Evolutionary conservation across 2,329 filamentous ascomycete species (phyloP).

Genomic region (Colletotrichum sublineola): DNA sequence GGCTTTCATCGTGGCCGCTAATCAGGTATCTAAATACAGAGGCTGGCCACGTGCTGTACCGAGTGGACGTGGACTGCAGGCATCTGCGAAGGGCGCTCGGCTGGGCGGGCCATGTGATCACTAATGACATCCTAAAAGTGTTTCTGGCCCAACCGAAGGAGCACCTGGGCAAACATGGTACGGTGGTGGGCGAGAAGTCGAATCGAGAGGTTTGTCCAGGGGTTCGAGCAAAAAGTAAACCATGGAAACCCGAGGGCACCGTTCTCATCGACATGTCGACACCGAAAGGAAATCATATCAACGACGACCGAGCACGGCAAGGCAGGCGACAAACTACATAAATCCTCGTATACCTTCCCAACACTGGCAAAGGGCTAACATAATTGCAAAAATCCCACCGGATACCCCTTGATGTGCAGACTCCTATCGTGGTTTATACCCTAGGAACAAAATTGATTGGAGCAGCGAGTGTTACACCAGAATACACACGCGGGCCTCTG

Average conservation of each 20-base stretch:
- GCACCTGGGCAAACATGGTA: not conserved
- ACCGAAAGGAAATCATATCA: not conserved
- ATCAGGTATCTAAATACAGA: not conserved
- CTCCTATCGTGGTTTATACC: not conserved
- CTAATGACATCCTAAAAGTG: not conserved
- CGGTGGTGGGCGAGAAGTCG: not conserved
- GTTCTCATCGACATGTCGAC: not conserved
- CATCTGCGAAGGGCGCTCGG: not conserved
- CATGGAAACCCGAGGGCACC: not conserved
- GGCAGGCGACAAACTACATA: not conserved
- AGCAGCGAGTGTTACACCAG: not conserved
- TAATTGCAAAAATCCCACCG: not conserved
- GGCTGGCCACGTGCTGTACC: not conserved
- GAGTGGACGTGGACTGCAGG: not conserved
- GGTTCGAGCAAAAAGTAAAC: not conserved
- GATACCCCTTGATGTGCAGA: not conserved
- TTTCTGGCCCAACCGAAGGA: not conserved
- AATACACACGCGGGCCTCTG: not conserved
- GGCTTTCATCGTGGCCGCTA: not conserved
- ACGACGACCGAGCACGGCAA: not conserved
- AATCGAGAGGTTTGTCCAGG: not conserved
- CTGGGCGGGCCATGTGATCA: not conserved
- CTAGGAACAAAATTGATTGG: not conserved
- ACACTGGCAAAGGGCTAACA: not conserved
- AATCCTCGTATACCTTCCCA: not conserved